These are phyloP conservation scores for Taphrina sp. DNA, from an alignment of 1,139 yeast genomes.

Conservation along the genomic window DNA sequence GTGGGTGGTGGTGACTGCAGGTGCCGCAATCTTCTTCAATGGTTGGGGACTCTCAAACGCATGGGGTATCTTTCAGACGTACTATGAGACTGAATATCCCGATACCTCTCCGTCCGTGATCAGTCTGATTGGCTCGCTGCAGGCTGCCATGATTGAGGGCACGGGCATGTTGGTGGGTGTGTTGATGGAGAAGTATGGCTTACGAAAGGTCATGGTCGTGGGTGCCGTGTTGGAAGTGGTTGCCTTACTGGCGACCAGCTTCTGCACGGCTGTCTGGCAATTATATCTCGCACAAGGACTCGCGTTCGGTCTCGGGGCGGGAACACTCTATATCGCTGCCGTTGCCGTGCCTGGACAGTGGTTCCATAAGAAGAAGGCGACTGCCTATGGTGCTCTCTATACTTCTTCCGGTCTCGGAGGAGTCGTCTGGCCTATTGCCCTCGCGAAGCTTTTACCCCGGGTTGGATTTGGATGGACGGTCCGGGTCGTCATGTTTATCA, in stretches of 20 bases:
- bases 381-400: constrained; percentile 59
- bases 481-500: constrained; percentile 50
- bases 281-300: constrained; percentile 58
- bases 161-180: constrained; percentile 62
- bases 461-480: constrained; percentile 58
- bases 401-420: constrained; percentile 68
- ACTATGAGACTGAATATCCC: constrained; percentile 53
- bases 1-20: constrained; percentile 20
- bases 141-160: constrained; percentile 55
- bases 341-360: constrained; percentile 45
- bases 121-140: constrained; percentile 66
- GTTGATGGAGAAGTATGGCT: constrained; percentile 52
- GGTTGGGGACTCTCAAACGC: constrained; percentile 35
- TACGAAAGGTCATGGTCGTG: constrained; percentile 41
- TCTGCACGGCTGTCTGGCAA: constrained; percentile 54
- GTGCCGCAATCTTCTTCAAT: constrained; percentile 28
- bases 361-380: constrained; percentile 55
- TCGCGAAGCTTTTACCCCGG: constrained; percentile 44
- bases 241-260: constrained; percentile 57
- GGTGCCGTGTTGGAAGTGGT: constrained; percentile 54
- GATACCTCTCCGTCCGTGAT: constrained; percentile 50
- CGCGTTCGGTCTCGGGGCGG: constrained; percentile 53
- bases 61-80: constrained; percentile 53
- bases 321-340: constrained; percentile 45
- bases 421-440: constrained; percentile 52